These are phyloP conservation scores for Backusella australiensis DNA, from an alignment of 192 early-diverging fungal species.

Conservation along the genomic window DNA sequence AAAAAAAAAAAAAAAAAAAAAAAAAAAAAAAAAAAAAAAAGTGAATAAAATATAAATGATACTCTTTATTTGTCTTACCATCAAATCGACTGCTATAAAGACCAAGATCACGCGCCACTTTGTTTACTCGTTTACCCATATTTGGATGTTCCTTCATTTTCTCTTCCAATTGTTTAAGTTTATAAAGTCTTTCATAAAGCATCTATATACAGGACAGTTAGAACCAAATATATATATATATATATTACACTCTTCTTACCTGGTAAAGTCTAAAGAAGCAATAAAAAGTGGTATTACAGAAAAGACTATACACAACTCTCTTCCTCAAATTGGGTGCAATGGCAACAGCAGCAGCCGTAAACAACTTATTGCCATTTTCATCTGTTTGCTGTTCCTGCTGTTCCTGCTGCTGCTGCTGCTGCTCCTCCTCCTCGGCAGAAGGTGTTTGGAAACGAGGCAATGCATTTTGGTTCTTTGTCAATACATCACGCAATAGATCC, in stretches of 20 bases:
- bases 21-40: too few relatives aligned
- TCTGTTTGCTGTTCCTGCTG: neutral
- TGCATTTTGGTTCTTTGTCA: slow-evolving; percentile 30
- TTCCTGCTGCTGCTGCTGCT: neutral
- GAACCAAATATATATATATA: too few relatives aligned
- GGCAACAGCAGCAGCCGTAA: slow-evolving; percentile 36
- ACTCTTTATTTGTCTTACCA: slow-evolving; percentile 26
- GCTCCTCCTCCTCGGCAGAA: slow-evolving; percentile 31
- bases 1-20: too few relatives aligned
- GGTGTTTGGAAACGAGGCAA: slow-evolving; percentile 20
- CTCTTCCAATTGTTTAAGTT: slow-evolving; percentile 72
- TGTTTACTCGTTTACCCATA: slow-evolving; percentile 54
- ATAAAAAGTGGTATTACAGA: slow-evolving; percentile 85
- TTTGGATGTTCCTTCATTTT: slow-evolving; percentile 55
- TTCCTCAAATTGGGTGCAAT: slow-evolving; percentile 30
- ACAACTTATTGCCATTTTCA: slow-evolving; percentile 10
- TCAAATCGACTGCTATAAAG: slow-evolving; percentile 49
- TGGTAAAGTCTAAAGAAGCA: slow-evolving; percentile 86
- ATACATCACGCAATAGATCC: slow-evolving; percentile 36
- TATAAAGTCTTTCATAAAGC: slow-evolving; percentile 78
- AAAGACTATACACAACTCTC: slow-evolving; percentile 63
- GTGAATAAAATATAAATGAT: neutral
- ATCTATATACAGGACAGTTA: slow-evolving; percentile 47
- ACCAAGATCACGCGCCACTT: slow-evolving; percentile 55
- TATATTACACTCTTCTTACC: slow-evolving; percentile 37